Evolutionary conservation across 352 stramenopile genomes (phyloP).

Genomic region (Poterioochromonas sp.): DNA sequence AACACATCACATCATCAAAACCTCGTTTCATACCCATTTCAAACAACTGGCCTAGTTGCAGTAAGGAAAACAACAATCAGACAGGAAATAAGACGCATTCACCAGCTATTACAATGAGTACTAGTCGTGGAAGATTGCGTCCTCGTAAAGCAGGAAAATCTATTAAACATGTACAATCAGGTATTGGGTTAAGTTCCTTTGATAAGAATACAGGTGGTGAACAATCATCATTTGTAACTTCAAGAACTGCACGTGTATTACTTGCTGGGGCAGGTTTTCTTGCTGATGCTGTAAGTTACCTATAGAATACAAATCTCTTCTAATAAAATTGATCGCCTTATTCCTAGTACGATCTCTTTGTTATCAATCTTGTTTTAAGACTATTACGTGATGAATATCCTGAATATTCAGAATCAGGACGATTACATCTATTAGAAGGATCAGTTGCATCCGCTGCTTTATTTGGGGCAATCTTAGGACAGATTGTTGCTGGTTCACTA

Average conservation of each 20-base stretch:
- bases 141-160: no score
- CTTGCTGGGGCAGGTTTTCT: constrained; percentile 17
- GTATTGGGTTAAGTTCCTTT: neutral
- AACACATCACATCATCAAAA: no score
- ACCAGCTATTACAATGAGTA: no score
- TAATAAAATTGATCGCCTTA: neutral
- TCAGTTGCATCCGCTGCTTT: constrained; percentile 3
- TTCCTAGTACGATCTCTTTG: constrained; percentile 21
- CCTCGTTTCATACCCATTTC: no score
- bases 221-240: constrained; percentile 5
- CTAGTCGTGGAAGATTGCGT: no score
- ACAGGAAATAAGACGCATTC: no score
- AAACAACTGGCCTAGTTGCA: no score
- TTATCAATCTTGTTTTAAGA: constrained; percentile 12
- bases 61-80: no score
- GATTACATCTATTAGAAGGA: neutral
- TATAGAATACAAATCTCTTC: neutral
- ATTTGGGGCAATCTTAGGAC: constrained; percentile 2
- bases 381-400: constrained; percentile 19
- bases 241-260: neutral
- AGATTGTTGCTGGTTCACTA: neutral
- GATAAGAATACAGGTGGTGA: constrained; percentile 31
- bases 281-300: neutral
- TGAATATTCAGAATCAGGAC: neutral
- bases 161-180: no score